Conservation (phyloP, 805 yeast species). For the Danielia oregonensis region DNA sequence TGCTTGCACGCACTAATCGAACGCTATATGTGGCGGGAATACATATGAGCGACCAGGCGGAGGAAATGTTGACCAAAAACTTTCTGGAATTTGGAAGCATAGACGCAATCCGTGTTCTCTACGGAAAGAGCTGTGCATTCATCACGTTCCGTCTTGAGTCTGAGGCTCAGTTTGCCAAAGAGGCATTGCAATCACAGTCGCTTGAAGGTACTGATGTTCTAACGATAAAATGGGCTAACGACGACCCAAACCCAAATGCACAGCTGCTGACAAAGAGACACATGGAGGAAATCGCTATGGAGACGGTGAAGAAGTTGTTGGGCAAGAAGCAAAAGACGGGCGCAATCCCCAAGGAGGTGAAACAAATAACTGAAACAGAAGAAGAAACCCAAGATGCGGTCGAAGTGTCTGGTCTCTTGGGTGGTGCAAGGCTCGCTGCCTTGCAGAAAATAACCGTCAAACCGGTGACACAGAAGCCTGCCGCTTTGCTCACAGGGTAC, state of each 20-base stretch:
- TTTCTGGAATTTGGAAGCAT: conserved; percentile 78
- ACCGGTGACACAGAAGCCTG: too few species aligned
- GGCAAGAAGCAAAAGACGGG: conserved; percentile 12
- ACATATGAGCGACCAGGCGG: conserved; percentile 36
- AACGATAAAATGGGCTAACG: conserved; percentile 82
- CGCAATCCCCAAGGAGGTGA: too few species aligned
- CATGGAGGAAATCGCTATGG: conserved; percentile 50
- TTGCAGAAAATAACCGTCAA: neutral
- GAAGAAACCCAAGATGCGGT: neutral
- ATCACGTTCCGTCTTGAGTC: conserved; percentile 64
- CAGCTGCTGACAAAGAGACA: conserved; percentile 46
- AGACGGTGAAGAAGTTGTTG: conserved; percentile 46
- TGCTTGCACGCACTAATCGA: conserved; percentile 62
- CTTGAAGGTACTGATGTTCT: conserved; percentile 60
- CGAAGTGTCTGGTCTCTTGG: neutral
- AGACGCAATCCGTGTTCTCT: conserved; percentile 59
- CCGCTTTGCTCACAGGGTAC: conserved; percentile 25
- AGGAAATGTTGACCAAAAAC: conserved; percentile 32
- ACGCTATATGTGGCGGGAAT: conserved; percentile 74
- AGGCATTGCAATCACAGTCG: conserved; percentile 86
- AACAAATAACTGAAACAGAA: neutral
- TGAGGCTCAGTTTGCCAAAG: conserved; percentile 92
- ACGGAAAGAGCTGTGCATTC: conserved; percentile 69
- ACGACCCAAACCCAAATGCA: conserved; percentile 77
- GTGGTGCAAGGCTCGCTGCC: conserved; percentile 1